Percentiles rank a stretch among this genome's conserved stretches.
These are phyloP conservation scores for Uronychia setigera DNA, from an alignment of 73 alveolate species.

Conservation along the genomic window DNA sequence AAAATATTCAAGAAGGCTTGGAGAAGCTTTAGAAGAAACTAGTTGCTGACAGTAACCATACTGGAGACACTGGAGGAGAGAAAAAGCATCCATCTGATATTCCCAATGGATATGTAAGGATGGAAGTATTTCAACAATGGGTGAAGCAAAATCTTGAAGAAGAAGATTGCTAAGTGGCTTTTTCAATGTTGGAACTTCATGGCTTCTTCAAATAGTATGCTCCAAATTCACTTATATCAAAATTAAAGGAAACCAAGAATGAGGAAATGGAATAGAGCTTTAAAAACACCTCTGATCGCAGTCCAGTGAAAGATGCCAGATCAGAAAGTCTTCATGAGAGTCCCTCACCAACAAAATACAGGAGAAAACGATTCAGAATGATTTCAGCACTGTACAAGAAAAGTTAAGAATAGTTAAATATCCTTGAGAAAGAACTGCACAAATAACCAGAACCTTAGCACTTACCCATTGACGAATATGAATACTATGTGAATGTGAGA, in stretches of 20 bases:
- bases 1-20: not conserved
- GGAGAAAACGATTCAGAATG: not conserved
- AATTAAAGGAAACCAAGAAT: not conserved
- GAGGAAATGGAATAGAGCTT: too few relatives aligned
- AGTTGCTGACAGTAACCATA: not conserved
- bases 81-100: not conserved
- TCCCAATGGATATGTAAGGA: not conserved
- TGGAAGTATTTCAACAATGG: not conserved
- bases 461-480: not conserved
- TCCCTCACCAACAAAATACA: not conserved
- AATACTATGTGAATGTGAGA: not conserved
- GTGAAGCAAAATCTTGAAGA: not conserved
- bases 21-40: not conserved
- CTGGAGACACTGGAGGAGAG: not conserved
- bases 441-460: not conserved
- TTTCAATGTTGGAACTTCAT: not conserved
- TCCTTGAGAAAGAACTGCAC: not conserved
- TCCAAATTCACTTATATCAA: not conserved
- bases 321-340: not conserved
- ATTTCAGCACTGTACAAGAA: not conserved
- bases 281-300: not conserved
- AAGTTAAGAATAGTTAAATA: not conserved
- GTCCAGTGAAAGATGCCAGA: too few relatives aligned
- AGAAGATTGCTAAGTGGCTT: not conserved
- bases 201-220: not conserved